Evolutionary conservation across 441 rosid genomes (phyloP), one percentile per base, ranked within the genome.

Genomic region (Sinapis alba): DNA sequence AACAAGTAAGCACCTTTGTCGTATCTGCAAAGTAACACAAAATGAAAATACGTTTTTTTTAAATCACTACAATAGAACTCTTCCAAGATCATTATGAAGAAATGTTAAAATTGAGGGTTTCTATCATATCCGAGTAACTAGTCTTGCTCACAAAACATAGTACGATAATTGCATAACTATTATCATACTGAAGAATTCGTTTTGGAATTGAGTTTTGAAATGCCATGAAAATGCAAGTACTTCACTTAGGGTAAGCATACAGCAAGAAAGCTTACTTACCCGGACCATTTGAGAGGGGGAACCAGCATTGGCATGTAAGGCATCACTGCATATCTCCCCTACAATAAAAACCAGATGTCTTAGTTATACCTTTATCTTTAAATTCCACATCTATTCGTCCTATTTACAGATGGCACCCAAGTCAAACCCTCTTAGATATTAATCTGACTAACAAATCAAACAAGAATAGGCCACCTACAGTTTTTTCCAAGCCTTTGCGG

Each of bases 281-380:
- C 86, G 47, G 87, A 84, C 99, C 99, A 96, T 63, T 89, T 87
- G 80, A 86, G 82, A 16, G 98, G 98, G 34, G 98, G 98, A 71
- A 96, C 92, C 93, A 96, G 78, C 99, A 96, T 96, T 77, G 98
- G 99, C 98, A 90, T 90, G 77, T 93, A 96, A 73, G 98, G 97
- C 75, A 96, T 87, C 81, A 96, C 94, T 87, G 90, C 85, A 84
- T 90, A 97, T 83, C 93, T 89, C 45, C 90, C 98, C 99, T 26
- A 11, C 26, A 63, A 72, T 26, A 78, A 26, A 56, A 65, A 65
- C 62, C 57, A 70, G 64, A 30, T 59, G 50, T 59, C 71, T 24
- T 38, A 28, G 66, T 57, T 26, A 57, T 21, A 69, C 68, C 26
- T 60, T 67, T 21, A 13, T 32, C 66, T 21, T 59, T 36, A 47